These are phyloP conservation scores for Amaranthus tricolor DNA, from an alignment of 179 eudicot species.

Conservation along the genomic window DNA sequence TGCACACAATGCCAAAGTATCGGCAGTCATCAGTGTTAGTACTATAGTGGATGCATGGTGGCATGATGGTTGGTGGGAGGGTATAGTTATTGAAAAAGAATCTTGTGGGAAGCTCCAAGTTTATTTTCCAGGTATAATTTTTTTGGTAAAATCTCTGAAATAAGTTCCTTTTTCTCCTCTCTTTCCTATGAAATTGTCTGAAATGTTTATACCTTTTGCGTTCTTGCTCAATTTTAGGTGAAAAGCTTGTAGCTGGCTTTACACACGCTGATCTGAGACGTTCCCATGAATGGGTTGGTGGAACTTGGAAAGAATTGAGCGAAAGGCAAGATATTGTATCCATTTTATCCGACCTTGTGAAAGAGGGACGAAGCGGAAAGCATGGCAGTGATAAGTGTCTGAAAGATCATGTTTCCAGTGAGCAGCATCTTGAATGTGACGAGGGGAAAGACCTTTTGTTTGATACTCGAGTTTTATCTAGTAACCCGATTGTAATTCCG, in stretches of 20 bases:
- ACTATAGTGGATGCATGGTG: conserved; percentile 82
- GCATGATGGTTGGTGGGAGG: conserved; percentile 99
- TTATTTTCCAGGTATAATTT: conserved; percentile 66
- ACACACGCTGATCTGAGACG: conserved; percentile 45
- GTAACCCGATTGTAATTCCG: background rate
- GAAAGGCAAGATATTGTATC: conserved; percentile 52
- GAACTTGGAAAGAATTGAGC: conserved; percentile 52
- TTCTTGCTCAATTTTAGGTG: conserved; percentile 40
- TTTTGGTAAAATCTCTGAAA: background rate
- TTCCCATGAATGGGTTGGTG: conserved; percentile 79
- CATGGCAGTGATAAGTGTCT: background rate
- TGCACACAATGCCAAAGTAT: conserved; percentile 19
- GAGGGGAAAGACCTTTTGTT: conserved; percentile 10
- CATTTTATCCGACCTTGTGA: conserved; percentile 24
- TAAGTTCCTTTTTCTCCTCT: no score
- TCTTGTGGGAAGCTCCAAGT: conserved; percentile 46
- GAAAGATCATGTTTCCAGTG: background rate
- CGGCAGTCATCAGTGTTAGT: conserved; percentile 42
- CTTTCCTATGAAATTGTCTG: background rate
- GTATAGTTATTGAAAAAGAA: conserved; percentile 58
- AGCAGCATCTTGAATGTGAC: conserved; percentile 1
- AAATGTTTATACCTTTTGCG: background rate
- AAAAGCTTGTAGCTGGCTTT: conserved; percentile 47
- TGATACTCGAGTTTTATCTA: conserved; percentile 3
- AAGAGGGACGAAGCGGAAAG: conserved; percentile 7